Conservation (phyloP, 176 grass and related monocot genomes). For the Rhynchospora pubera region DNA sequence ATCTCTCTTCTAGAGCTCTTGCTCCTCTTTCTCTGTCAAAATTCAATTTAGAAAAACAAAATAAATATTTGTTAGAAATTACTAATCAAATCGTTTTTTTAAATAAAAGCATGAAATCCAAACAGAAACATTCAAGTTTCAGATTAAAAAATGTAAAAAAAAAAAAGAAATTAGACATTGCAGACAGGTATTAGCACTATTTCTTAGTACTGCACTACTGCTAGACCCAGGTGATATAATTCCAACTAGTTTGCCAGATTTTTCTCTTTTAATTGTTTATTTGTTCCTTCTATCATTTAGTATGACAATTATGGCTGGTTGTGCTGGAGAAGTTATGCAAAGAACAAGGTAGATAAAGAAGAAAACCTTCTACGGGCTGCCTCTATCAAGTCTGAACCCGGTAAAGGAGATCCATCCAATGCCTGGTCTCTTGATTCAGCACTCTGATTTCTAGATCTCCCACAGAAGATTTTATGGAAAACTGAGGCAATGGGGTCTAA, state of each 20-base stretch:
- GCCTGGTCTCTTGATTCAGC: constrained; percentile 46
- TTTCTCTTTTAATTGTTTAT: not conserved
- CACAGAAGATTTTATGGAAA: constrained; percentile 81
- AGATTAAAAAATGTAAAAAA: not conserved
- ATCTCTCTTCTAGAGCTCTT: constrained; percentile 88
- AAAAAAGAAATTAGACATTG: not conserved
- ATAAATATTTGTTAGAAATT: not conserved
- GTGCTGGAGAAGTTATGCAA: not conserved
- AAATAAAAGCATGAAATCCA: not conserved
- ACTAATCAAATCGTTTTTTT: not conserved
- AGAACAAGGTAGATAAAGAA: not conserved
- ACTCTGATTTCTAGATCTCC: constrained; percentile 47
- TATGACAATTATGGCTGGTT: not conserved
- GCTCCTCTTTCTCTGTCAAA: constrained; percentile 71
- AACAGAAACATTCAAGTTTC: not conserved
- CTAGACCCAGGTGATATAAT: too few species aligned
- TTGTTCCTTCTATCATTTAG: not conserved
- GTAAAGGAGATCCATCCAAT: constrained; percentile 56
- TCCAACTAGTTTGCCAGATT: not conserved
- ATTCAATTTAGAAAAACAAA: not conserved
- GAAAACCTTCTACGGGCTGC: constrained; percentile 75
- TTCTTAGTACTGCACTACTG: too few species aligned
- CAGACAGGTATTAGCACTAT: too few species aligned
- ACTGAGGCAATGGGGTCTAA: constrained; percentile 79
- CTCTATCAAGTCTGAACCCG: constrained; percentile 81